Conservation (phyloP, 2,329 filamentous ascomycete species). For the Nothophaeocryptopus gaeumannii region DNA sequence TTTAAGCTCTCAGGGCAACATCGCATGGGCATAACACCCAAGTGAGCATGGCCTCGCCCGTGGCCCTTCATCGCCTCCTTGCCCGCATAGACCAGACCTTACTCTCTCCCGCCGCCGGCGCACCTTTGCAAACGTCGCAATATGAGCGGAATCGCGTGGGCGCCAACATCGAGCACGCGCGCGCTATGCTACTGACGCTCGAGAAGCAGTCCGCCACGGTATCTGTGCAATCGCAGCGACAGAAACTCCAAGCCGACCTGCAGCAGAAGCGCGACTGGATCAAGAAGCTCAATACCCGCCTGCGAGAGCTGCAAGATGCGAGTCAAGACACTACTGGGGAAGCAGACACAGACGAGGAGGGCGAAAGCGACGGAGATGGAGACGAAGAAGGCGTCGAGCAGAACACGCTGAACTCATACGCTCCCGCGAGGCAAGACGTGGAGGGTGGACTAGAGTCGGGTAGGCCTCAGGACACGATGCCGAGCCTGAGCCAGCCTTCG, state of each 20-base stretch:
- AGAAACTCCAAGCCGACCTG: constrained; percentile 62
- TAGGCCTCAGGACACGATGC: background rate
- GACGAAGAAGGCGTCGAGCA: constrained; percentile 41
- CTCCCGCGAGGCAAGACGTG: constrained; percentile 38
- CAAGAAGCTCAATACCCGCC: constrained; percentile 62
- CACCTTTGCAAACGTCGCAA: constrained; percentile 50
- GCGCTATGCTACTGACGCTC: constrained; percentile 64
- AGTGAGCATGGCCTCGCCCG: constrained; percentile 7
- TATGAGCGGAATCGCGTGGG: constrained; percentile 63
- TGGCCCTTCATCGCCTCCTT: constrained; percentile 60
- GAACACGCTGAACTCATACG: constrained; percentile 42
- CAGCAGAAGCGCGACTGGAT: constrained; percentile 63
- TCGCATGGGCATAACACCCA: too few relatives aligned
- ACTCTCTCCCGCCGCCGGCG: constrained; percentile 57
- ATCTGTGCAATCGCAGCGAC: constrained; percentile 57
- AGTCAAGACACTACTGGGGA: constrained; percentile 37
- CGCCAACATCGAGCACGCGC: constrained; percentile 69
- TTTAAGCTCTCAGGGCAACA: too few relatives aligned
- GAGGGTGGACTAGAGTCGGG: constrained; percentile 28
- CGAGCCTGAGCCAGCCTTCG: constrained; percentile 6
- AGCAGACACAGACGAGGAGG: constrained; percentile 32
- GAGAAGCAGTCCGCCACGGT: constrained; percentile 66
- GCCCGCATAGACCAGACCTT: constrained; percentile 64
- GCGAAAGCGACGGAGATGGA: constrained; percentile 41
- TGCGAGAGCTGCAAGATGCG: constrained; percentile 67